Base-by-base conservation (phyloP, 179 eudicot species). In the Spinacia oleracea region DNA sequence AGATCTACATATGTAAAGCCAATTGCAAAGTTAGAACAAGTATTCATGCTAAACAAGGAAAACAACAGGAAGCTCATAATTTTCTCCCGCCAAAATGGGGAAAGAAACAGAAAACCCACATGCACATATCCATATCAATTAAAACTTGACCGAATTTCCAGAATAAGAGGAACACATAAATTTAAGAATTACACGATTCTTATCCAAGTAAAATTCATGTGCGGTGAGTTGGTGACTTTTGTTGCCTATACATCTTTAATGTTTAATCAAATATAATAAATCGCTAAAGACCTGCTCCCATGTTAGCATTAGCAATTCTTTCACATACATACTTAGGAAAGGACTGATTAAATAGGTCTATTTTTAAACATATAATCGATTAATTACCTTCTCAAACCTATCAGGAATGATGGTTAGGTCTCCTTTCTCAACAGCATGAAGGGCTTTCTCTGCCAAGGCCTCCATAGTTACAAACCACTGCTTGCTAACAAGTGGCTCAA, bases 391-490 rank as follows among this genome's bases (percentile, higher is more conserved):
- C 83, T 90, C 95, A 91, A 95, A 95, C 84, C 98, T 90, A 81
- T 93, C 98, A 45, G 98, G 98, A 84, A 93, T 79, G 70, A 95
- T 93, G 60, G 90, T 91, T 72, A 95, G 58, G 55, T 95, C 95
- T 78, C 98, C 97, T 74, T 77, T 86, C 81, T 90, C 88, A 84
- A 95, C 98, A 11, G 94, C 98, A 84, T 83, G 79, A 72, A 95
- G 96, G 72, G 98, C 98, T 83, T 91, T 90, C 64, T 93, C 98
- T 48, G 98, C 98, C 79, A 95, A 75, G 32, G 97, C 86, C 84
- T 95, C 98, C 98, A 93, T 95, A 62, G 97, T 90, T 32, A 95
- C 89, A 90, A 95, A 95, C 98, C 98, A 95, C 73, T 95, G 98
- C 85, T 95, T 95, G 88, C 98, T 95, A 55, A 95, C 95, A 43